Evolutionary conservation across 345 rosid genomes (phyloP).

Genomic region (Lumnitzera racemosa): DNA sequence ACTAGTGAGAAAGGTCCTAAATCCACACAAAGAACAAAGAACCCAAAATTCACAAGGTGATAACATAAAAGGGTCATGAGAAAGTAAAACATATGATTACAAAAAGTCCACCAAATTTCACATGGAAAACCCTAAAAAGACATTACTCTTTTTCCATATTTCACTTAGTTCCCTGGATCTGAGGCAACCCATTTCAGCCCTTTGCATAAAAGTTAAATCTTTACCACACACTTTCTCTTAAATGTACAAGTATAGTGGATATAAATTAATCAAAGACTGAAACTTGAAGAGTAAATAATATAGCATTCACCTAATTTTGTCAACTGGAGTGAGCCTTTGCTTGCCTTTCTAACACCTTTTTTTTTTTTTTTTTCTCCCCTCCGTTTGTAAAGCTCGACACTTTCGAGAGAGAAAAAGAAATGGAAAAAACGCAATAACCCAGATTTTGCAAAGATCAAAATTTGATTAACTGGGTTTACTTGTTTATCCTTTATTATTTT

Average conservation of each 20-base stretch:
- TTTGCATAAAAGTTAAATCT: conserved; percentile 12
- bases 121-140: conserved; percentile 39
- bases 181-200: conserved; percentile 52
- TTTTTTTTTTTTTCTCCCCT: conserved; percentile 2
- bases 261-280: conserved; percentile 11
- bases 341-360: conserved; percentile 2
- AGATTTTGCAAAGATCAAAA: background rate
- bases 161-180: conserved; percentile 50
- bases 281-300: background rate
- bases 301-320: conserved; percentile 16
- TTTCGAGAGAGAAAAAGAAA: background rate
- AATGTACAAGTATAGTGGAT: conserved; percentile 19
- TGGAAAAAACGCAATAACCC: background rate
- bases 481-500: no score
- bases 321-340: conserved; percentile 15
- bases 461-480: background rate
- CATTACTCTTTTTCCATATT: conserved; percentile 21
- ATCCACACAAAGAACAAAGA: conserved; percentile 16
- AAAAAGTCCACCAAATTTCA: conserved; percentile 33
- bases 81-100: conserved; percentile 37
- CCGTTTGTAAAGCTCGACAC: conserved; percentile 9
- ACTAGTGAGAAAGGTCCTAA: conserved; percentile 17
- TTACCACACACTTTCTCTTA: conserved; percentile 14
- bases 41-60: conserved; percentile 1
- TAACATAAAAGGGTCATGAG: conserved; percentile 29